Percentiles rank a stretch among this genome's conserved stretches.
phyloP scores from a whole-genome alignment of 768 basidiomycete species.

The Xerocomus brunneocitrinus region DNA sequence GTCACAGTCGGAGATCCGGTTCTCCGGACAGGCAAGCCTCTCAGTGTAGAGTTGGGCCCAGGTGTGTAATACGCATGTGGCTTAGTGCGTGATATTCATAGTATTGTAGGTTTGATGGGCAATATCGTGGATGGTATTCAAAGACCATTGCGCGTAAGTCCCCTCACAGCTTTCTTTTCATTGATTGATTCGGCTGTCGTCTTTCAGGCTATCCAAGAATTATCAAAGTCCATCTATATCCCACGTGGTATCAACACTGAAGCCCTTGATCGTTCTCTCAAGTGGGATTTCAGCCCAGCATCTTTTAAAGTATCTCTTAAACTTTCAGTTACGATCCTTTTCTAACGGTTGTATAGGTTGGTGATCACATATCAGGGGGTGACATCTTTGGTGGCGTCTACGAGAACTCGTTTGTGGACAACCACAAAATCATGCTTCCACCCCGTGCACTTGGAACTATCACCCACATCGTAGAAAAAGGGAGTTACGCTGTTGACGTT shows the following conservation, averaged over 20 bases:
- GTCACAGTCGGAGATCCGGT: slow-evolving; percentile 99
- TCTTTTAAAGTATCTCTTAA: slow-evolving; percentile 57
- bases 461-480: slow-evolving; percentile 89
- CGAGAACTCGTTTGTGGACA: slow-evolving; percentile 94
- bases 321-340: slow-evolving; percentile 1
- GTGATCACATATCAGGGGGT: slow-evolving; percentile 96
- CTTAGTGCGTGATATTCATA: slow-evolving; percentile 1
- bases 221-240: slow-evolving; percentile 99
- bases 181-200: slow-evolving; percentile 2
- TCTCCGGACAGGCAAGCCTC: slow-evolving; percentile 92
- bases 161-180: not conserved
- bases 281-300: slow-evolving; percentile 94
- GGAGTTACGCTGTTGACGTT: slow-evolving; percentile 88
- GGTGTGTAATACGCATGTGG: slow-evolving; percentile 45
- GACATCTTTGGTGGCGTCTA: slow-evolving; percentile 94
- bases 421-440: slow-evolving; percentile 95
- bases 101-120: slow-evolving; percentile 81
- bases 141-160: slow-evolving; percentile 77
- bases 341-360: slow-evolving; percentile 50
- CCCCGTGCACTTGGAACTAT: slow-evolving; percentile 95
- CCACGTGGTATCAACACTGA: slow-evolving; percentile 98
- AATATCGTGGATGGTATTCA: slow-evolving; percentile 99
- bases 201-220: slow-evolving; percentile 81
- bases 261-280: slow-evolving; percentile 77
- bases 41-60: slow-evolving; percentile 96